Base-by-base conservation (phyloP, 2,329 filamentous ascomycete species). In the Alternaria sp. region DNA sequence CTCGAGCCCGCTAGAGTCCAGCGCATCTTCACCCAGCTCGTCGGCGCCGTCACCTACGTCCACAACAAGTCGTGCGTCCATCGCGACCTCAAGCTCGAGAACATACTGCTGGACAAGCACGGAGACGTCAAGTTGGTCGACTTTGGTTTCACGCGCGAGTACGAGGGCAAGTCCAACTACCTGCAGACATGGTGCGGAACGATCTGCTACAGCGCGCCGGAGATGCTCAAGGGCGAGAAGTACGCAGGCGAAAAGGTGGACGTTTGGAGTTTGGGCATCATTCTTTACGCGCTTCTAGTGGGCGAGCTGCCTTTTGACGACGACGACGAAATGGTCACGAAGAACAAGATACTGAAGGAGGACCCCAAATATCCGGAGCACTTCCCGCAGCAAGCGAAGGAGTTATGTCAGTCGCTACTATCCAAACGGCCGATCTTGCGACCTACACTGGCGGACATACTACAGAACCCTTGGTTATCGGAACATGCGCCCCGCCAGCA, bases 161-260 rank as follows among this genome's bases (percentile, higher is more conserved):
- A 99, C 79, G 93, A 97, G 80, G 95, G 95, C 64, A 93, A 96
- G 73, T 88, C 93, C 28, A 98, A 94, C 79, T 95, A 98, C 75
- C 83, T 99, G 59, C 95, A 98, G 80, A 99, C 96, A 1, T 99
- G 97, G 81, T 99, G 96, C 79, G 96, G 96, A 6, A 99, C 96
- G 0, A 91, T 99, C 66, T 98, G 95, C 82, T 99, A 99, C 81
- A 97, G 93, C 58, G 96, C 96, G 3, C 96, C 96, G 3, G 96
- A 99, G 81, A 99, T 99, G 96, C 86, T 99, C 44, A 97, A 96
- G 79, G 96, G 94, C 43, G 96, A 99, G 80, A 98, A 97, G 80
- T 99, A 99, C 77, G 96, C 94, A 0, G 95, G 93, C 25, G 93
- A 97, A 83, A 98, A 97, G 83, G 95, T 99, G 52, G 96, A 99